Evolutionary conservation across 2,329 filamentous ascomycete genomes (phyloP).

Genomic region (Botrytis hyacinthi): DNA sequence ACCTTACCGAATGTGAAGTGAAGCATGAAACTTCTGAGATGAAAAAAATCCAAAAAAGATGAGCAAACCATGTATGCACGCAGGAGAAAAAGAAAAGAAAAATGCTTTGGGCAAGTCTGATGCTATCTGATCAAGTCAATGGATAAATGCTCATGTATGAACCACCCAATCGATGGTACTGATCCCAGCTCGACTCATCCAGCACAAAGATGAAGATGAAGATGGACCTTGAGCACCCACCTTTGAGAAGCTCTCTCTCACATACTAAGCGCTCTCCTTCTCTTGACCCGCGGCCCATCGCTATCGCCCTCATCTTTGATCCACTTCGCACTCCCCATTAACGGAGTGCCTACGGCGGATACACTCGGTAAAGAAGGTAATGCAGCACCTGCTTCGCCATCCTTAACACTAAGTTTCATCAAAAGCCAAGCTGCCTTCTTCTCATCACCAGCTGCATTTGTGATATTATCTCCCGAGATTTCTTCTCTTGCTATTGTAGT

Average conservation of each 20-base stretch:
- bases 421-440: slow-evolving; percentile 49
- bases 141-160: background rate
- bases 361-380: background rate
- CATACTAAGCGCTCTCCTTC: slow-evolving; percentile 43
- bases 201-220: background rate
- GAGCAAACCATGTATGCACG: slow-evolving; percentile 8
- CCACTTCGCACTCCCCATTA: slow-evolving; percentile 1
- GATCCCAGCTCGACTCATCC: background rate
- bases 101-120: background rate
- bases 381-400: slow-evolving; percentile 30
- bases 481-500: background rate
- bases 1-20: background rate
- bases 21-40: background rate
- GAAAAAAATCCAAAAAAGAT: background rate
- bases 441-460: slow-evolving; percentile 37
- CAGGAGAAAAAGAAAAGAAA: background rate
- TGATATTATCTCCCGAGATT: background rate
- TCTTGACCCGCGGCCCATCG: slow-evolving; percentile 41
- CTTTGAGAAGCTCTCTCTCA: slow-evolving; percentile 14
- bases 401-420: slow-evolving; percentile 48
- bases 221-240: background rate
- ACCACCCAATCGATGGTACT: background rate
- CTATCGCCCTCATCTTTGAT: slow-evolving; percentile 16
- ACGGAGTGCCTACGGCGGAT: background rate
- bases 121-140: background rate